A percentile compares a stretch with the other conserved stretches of the same genome.
These are phyloP conservation scores for Elsinoe batatas DNA, from an alignment of 2,329 filamentous ascomycete genomes.

Conservation along the genomic window DNA sequence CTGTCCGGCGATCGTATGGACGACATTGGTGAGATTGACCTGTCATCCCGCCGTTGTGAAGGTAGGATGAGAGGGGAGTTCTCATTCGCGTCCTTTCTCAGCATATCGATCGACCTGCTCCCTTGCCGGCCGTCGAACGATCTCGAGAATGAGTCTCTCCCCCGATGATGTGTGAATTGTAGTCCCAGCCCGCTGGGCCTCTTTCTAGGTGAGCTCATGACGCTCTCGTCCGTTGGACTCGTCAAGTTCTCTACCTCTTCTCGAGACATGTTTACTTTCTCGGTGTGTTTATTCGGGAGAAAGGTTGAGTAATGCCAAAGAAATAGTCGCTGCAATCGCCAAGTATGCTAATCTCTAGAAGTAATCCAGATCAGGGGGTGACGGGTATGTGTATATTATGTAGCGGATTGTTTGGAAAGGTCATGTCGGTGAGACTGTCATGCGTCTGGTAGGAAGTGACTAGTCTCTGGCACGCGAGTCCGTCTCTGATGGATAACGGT, in stretches of 20 bases:
- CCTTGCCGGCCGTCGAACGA: not conserved
- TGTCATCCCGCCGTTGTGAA: conserved; percentile 6
- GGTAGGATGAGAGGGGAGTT: conserved; percentile 24
- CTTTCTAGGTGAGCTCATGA: not conserved
- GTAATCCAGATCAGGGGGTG: not conserved
- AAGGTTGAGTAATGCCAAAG: not conserved
- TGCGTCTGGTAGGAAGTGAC: conserved; percentile 3
- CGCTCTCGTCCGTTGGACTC: not conserved
- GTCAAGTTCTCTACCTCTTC: not conserved
- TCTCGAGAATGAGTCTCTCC: not conserved
- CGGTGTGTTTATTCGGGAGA: not conserved
- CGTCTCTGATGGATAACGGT: not conserved
- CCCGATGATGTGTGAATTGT: not conserved
- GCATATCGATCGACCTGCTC: conserved; percentile 10
- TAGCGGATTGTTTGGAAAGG: not conserved
- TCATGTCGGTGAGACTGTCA: conserved; percentile 12
- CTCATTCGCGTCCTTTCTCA: conserved; percentile 21
- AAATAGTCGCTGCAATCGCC: not conserved
- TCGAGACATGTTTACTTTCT: not conserved
- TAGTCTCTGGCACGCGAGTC: conserved; percentile 2
- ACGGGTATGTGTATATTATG: not conserved
- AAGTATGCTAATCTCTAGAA: conserved; percentile 2
- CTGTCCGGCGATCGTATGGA: conserved; percentile 18
- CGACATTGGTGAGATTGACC: conserved; percentile 15
- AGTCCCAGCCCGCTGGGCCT: not conserved